A percentile compares a stretch with the other conserved stretches of the same genome.
Conservation (phyloP, 139 green algal genomes). For the Chlamydomonas sphaeroides region DNA sequence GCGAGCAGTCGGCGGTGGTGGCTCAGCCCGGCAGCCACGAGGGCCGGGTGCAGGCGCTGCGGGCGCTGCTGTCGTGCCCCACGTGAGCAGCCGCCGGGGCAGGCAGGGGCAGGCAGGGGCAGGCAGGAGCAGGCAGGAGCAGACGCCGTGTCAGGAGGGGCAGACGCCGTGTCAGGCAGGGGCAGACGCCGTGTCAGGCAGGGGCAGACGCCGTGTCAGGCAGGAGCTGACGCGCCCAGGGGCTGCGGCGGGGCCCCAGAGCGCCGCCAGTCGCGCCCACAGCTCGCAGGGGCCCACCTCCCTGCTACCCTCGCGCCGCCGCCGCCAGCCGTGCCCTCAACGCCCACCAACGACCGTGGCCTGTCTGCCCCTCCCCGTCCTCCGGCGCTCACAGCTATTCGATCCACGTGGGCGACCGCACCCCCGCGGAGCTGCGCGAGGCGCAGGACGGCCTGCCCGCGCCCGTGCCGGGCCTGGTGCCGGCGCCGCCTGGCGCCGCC, state of each 20-base stretch:
- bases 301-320: too few species aligned
- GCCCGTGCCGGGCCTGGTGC: slow-evolving; percentile 51
- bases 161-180: not conserved
- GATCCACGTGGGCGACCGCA: slow-evolving; percentile 69
- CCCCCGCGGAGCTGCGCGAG: slow-evolving; percentile 60
- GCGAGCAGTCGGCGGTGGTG: slow-evolving; percentile 60
- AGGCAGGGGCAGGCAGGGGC: not conserved
- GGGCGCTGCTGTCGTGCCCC: slow-evolving; percentile 81
- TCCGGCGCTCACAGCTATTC: too few species aligned
- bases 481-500: not conserved
- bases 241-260: too few species aligned
- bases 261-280: too few species aligned
- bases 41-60: slow-evolving; percentile 62
- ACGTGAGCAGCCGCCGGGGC: slow-evolving; percentile 63
- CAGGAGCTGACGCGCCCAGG: too few species aligned
- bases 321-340: too few species aligned
- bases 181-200: too few species aligned
- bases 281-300: too few species aligned
- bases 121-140: not conserved
- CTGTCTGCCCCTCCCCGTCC: too few species aligned
- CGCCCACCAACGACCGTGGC: too few species aligned
- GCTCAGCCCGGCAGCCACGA: slow-evolving; percentile 61
- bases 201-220: too few species aligned
- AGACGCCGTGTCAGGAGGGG: not conserved
- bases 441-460: slow-evolving; percentile 68